Percentiles rank a stretch among this genome's conserved stretches.
These are phyloP conservation scores for Phlebiopsis flavidoalba DNA, from an alignment of 768 basidiomycete genomes.

Conservation along the genomic window DNA sequence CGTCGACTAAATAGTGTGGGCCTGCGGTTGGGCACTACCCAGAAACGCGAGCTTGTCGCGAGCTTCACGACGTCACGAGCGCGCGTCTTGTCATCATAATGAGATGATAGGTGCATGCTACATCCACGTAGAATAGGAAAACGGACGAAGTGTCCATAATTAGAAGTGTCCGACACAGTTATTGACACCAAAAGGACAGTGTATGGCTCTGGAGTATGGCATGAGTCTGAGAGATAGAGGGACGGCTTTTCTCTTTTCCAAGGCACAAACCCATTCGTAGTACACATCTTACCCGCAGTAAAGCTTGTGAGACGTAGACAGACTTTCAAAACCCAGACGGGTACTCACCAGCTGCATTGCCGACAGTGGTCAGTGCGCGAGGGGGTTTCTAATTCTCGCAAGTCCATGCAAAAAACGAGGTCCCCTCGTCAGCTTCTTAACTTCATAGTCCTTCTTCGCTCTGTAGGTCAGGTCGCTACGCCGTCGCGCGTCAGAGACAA, in stretches of 20 bases:
- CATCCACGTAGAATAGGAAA: conserved; percentile 90
- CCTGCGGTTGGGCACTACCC: conserved; percentile 43
- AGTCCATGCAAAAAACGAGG: conserved; percentile 84
- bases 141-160: conserved; percentile 84
- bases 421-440: conserved; percentile 79
- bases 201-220: conserved; percentile 58
- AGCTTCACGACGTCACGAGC: no score
- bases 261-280: conserved; percentile 75
- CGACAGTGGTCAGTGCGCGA: conserved; percentile 90
- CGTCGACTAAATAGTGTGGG: neutral
- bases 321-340: neutral
- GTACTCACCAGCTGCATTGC: conserved; percentile 70
- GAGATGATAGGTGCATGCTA: conserved; percentile 86
- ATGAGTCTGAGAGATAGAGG: neutral
- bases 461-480: conserved; percentile 69
- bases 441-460: conserved; percentile 73
- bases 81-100: conserved; percentile 72
- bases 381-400: conserved; percentile 87
- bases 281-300: conserved; percentile 61
- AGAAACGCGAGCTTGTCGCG: conserved; percentile 39
- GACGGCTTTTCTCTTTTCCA: neutral
- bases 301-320: neutral
- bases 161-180: conserved; percentile 93
- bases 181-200: conserved; percentile 91
- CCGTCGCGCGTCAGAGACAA: conserved; percentile 1